Evolutionary conservation across 805 yeast species (phyloP).

Genomic region (Isabelozyma gotoi): DNA sequence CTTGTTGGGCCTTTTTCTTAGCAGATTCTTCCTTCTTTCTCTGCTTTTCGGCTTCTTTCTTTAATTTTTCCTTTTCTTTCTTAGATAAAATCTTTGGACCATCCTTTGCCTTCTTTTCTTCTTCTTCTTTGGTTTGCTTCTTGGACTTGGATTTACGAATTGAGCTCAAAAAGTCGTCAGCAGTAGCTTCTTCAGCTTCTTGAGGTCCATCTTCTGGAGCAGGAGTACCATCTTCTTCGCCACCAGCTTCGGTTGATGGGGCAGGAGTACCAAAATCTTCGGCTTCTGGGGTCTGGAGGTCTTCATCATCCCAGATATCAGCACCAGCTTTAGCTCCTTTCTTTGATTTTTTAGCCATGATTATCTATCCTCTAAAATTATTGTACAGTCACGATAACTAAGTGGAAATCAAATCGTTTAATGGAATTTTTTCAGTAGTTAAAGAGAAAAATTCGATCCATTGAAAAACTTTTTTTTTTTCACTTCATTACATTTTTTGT

Average conservation of each 20-base stretch:
- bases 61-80: constrained; percentile 93
- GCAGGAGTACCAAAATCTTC: constrained; percentile 32
- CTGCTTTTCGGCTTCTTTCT: constrained; percentile 89
- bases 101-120: constrained; percentile 47
- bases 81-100: constrained; percentile 82
- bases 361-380: constrained; percentile 8
- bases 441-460: neutral
- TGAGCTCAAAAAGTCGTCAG: constrained; percentile 75
- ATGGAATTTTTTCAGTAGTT: neutral
- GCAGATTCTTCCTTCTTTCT: constrained; percentile 88
- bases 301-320: constrained; percentile 82
- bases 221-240: constrained; percentile 11
- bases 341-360: constrained; percentile 58
- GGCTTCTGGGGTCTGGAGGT: constrained; percentile 43
- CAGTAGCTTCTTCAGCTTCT: constrained; percentile 17
- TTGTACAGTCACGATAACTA: neutral
- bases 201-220: constrained; percentile 8
- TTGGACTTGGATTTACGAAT: constrained; percentile 77
- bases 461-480: neutral
- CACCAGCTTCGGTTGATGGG: constrained; percentile 39
- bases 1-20: constrained; percentile 74
- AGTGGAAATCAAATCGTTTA: neutral
- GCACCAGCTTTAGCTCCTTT: constrained; percentile 61
- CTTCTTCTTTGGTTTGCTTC: constrained; percentile 67
- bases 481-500: neutral